Percentiles rank a stretch among this genome's conserved stretches.
These are phyloP conservation scores for Posidonia oceanica DNA, from an alignment of 116 monocot species.

Conservation along the genomic window DNA sequence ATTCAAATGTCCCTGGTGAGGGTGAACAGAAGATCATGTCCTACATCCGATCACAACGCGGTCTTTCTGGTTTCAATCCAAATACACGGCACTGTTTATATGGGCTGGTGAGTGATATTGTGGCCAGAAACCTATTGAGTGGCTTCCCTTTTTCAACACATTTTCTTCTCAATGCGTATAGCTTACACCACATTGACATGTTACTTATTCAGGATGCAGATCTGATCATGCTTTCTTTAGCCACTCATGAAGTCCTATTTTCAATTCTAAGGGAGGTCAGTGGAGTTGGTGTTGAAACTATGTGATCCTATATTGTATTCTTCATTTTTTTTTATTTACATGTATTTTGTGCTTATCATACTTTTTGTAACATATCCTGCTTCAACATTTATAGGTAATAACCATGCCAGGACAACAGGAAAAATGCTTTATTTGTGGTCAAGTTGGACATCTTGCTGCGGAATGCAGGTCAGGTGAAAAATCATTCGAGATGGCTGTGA, in stretches of 20 bases:
- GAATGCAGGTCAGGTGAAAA: conserved; percentile 50
- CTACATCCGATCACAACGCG: conserved; percentile 85
- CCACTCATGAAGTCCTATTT: conserved; percentile 96
- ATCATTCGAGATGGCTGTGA: conserved; percentile 25
- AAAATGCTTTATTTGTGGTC: conserved; percentile 91
- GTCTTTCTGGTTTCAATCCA: conserved; percentile 76
- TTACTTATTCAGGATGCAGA: conserved; percentile 48
- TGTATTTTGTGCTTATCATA: not conserved
- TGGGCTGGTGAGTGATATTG: conserved; percentile 46
- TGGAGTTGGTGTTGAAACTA: not conserved
- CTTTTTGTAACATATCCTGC: not conserved
- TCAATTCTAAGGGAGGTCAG: conserved; percentile 96
- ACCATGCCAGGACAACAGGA: conserved; percentile 86
- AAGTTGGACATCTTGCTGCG: conserved; percentile 87
- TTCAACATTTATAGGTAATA: conserved; percentile 48
- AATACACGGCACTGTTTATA: conserved; percentile 74
- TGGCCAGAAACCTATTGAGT: not conserved
- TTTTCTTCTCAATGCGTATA: not conserved
- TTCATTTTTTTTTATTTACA: not conserved
- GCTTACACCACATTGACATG: not conserved
- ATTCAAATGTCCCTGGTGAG: conserved; percentile 99
- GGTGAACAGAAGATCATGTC: conserved; percentile 99
- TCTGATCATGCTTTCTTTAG: conserved; percentile 92
- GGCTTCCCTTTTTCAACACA: not conserved
- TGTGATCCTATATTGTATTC: not conserved